Evolutionary conservation across 176 grass and related monocot species (phyloP), one percentile per base, ranked within the genome.

Genomic region (Ampelocalamus luodianensis): DNA sequence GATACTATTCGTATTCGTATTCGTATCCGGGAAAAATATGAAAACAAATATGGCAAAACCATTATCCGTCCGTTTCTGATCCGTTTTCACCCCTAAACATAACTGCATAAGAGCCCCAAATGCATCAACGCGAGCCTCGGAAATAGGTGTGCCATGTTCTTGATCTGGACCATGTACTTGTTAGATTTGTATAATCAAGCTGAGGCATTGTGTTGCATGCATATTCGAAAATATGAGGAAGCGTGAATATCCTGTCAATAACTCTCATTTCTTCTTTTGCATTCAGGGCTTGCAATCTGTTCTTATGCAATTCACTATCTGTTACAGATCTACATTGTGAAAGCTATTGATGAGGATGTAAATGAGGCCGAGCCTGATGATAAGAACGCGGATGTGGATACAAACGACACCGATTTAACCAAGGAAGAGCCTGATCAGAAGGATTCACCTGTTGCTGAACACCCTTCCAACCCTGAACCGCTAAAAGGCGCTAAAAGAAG

Each of bases 321-420:
- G 43, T 76, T 87, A 71, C 91, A 95, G 96, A 87, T 98, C 75
- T 92, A 95, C 83, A 95, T 98, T 81, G 79, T 90, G 46, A 98
- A 98, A 79, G 93, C 93, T 66, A 86, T 89, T 9, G 91, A 93
- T 72, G 68, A 70, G 76, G 65, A 79, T 45, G 85, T 9, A 82
- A 38, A 90, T 62, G 82, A 88, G 46, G 68, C 40, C 4, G 56
- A 84, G n/a, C 11, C 61, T 51, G 73, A 90, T 67, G 66, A 77
- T 27, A 83, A 81, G 77, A 76, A 79, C 71, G 70, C 37, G 58
- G 85, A 20, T 80, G 53, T 22, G 60, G 58, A 62, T 42, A 83
- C 58, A 43, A 53, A 80, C 8, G 44, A 74, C 74, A 79, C 44
- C 26, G 16, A 68, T 65, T 67, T 64, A 59, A 72, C 43, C 14